phyloP scores from a whole-genome alignment of 805 yeast genomes.

The Metschnikowia shivogae region DNA sequence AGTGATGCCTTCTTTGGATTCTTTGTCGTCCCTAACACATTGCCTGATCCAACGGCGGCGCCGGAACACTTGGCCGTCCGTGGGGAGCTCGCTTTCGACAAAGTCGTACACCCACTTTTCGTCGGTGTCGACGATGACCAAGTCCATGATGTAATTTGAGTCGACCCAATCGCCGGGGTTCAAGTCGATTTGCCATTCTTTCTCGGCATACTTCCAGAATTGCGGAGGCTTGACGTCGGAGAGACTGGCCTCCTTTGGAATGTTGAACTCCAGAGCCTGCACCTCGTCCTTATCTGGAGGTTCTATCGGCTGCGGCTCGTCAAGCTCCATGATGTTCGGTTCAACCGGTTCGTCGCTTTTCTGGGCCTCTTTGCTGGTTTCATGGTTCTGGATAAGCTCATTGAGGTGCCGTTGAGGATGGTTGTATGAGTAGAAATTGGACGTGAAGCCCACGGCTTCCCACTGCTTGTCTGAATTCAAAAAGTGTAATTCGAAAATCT shows the following conservation, averaged over 20 bases:
- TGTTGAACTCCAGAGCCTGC: conserved; percentile 5
- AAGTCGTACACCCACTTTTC: conserved; percentile 85
- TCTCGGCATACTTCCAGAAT: conserved; percentile 50
- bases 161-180: conserved; percentile 63
- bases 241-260: conserved; percentile 18
- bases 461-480: conserved; percentile 51
- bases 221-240: conserved; percentile 51
- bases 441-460: conserved; percentile 58
- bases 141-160: conserved; percentile 43
- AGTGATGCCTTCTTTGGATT: conserved; percentile 5
- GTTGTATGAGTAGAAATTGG: conserved; percentile 51
- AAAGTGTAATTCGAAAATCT: conserved; percentile 64
- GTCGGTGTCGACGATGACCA: conserved; percentile 61
- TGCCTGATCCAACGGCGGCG: conserved; percentile 66
- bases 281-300: background rate
- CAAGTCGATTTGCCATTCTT: conserved; percentile 65
- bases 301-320: background rate
- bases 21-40: conserved; percentile 22
- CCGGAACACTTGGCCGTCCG: conserved; percentile 41
- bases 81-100: conserved; percentile 17
- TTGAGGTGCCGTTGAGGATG: conserved; percentile 21
- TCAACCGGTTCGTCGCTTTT: background rate
- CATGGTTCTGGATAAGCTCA: conserved; percentile 7
- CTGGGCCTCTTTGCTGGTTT: background rate
- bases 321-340: background rate